These are phyloP conservation scores for Anaeramoeba ignava DNA, from an alignment of 78 protist genomes.

Conservation along the genomic window DNA sequence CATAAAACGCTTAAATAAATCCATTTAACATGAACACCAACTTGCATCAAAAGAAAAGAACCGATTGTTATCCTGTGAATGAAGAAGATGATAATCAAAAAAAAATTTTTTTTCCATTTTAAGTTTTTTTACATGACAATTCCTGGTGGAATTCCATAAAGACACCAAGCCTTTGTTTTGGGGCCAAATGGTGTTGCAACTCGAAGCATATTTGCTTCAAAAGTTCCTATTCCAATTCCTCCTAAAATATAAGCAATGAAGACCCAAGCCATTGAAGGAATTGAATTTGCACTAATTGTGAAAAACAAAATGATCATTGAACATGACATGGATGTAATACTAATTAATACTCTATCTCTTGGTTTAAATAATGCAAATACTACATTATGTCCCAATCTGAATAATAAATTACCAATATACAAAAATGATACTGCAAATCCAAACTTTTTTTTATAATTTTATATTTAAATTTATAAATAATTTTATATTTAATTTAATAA, in stretches of 20 bases:
- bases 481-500: no score
- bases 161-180: constrained; percentile 6
- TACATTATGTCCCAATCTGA: constrained; percentile 17
- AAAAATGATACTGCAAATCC: background rate
- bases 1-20: no score
- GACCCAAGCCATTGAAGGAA: background rate
- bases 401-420: constrained; percentile 12
- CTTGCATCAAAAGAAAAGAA: no score
- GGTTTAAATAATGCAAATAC: constrained; percentile 2
- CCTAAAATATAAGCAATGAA: constrained; percentile 12
- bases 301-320: background rate
- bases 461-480: no score
- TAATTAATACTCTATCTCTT: background rate
- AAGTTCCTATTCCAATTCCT: constrained; percentile 24
- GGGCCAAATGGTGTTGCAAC: constrained; percentile 4
- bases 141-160: constrained; percentile 19
- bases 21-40: no score
- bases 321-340: background rate
- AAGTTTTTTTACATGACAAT: no score
- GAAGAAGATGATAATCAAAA: no score
- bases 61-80: no score
- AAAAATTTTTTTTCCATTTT: no score
- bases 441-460: no score
- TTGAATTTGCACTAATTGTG: background rate
- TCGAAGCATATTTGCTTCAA: constrained; percentile 16